These are phyloP conservation scores for Nicotiana noctiflora DNA, from an alignment of 257 asterid species.

Conservation along the genomic window DNA sequence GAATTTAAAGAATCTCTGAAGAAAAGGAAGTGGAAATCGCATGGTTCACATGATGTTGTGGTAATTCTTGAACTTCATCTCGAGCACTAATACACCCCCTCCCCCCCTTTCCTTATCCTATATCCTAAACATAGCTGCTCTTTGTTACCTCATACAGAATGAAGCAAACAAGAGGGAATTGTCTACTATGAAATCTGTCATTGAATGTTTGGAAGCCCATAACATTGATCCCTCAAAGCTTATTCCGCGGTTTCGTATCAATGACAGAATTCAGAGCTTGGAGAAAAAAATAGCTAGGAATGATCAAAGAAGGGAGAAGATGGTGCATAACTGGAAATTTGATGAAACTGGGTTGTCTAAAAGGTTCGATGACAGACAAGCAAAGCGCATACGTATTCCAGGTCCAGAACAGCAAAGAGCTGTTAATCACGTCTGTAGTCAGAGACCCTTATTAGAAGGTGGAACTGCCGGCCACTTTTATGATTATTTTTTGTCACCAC, in stretches of 20 bases:
- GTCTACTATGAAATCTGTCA: slow-evolving; percentile 43
- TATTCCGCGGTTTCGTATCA: slow-evolving; percentile 75
- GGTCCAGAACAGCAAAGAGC: not conserved
- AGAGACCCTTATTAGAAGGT: not conserved
- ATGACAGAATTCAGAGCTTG: slow-evolving; percentile 41
- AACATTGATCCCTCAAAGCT: slow-evolving; percentile 49
- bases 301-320: slow-evolving; percentile 23
- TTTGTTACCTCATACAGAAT: slow-evolving; percentile 31
- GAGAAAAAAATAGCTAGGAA: slow-evolving; percentile 44
- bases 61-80: slow-evolving; percentile 25
- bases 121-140: slow-evolving; percentile 5
- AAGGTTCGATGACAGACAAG: slow-evolving; percentile 35
- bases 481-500: not conserved
- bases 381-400: slow-evolving; percentile 37
- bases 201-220: slow-evolving; percentile 56
- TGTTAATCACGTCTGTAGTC: not conserved
- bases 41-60: slow-evolving; percentile 34
- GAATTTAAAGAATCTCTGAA: slow-evolving; percentile 47
- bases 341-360: slow-evolving; percentile 34
- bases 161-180: slow-evolving; percentile 65
- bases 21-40: slow-evolving; percentile 32
- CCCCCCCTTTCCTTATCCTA: not conserved
- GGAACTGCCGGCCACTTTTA: slow-evolving; percentile 17
- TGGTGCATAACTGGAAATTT: slow-evolving; percentile 42
- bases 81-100: not conserved